phyloP scores from a whole-genome alignment of 176 grass and related monocot genomes.

The Pharus latifolius region DNA sequence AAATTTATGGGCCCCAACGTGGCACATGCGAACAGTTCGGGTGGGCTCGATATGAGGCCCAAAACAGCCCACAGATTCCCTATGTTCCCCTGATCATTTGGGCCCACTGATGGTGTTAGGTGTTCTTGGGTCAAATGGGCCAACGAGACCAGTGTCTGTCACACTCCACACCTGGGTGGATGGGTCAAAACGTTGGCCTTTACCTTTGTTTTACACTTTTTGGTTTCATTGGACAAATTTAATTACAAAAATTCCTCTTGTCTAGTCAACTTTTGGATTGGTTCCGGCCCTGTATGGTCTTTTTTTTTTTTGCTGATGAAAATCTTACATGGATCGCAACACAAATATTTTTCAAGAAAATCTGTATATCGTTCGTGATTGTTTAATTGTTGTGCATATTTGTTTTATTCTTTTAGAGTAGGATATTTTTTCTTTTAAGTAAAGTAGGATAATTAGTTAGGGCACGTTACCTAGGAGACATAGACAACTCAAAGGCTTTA shows the following conservation, averaged over 20 bases:
- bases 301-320: conserved; percentile 1
- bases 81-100: neutral
- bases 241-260: neutral
- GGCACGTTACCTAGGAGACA: no score
- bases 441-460: no score
- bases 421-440: no score
- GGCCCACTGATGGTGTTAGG: conserved; percentile 14
- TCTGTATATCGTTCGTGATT: no score
- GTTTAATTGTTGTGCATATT: no score
- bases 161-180: conserved; percentile 30
- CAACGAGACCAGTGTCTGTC: conserved; percentile 17
- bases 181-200: conserved; percentile 26
- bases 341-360: no score
- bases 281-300: neutral
- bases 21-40: neutral
- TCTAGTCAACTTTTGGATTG: neutral
- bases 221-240: neutral
- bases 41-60: conserved; percentile 23
- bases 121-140: conserved; percentile 25
- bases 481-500: no score
- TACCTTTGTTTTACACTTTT: neutral
- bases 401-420: no score
- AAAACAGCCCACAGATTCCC: neutral
- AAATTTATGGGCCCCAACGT: neutral
- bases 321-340: neutral